Evolutionary conservation across 2,329 filamentous ascomycete genomes (phyloP), one percentile per base, ranked within the genome.

Genomic region (Gnomoniopsis smithogilvyi): DNA sequence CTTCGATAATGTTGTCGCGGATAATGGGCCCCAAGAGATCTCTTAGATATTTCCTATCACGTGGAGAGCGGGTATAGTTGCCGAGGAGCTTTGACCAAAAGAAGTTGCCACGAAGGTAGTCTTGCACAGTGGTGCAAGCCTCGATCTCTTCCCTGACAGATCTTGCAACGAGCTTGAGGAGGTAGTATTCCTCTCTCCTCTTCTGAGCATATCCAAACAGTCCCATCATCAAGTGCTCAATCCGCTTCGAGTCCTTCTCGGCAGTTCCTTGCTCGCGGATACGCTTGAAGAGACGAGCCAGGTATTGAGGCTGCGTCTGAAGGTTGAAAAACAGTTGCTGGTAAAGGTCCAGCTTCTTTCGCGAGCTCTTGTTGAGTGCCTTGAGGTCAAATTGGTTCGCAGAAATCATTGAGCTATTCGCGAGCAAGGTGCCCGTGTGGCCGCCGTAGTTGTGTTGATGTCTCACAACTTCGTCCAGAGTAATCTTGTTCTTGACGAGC

Each of bases 401-500:
- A 2, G 92, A 96, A 1, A 89, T 85, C 62, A 96, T 93, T 53
- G 93, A 87, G n/a, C 86, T 89, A 74, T 95, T 97, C 59, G 91
- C 90, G 51, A 99, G 80, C 33, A 98, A 82, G 61, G 86, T 90
- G 63, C 92, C 89, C 22, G 93, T 88, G 68, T 95, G 90, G 2
- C 94, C 93, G 58, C 95, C 95, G 68, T 95, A 97, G 72, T 96
- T 96, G 77, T 90, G 94, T 70, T 99, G 95, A 70, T 98, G 95
- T 67, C 92, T 92, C 57, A 99, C 91, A 30, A 99, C 95, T 75
- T 99, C 96, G 69, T 99, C 95, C 3, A 99, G 82, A 0, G 95
- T 98, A 69, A 99, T 99, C 75, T 99, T 99, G 83, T 99, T 99
- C 82, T 98, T 98, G 68, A 99, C 95, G 19, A 99, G 82, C 3